Conservation (phyloP, 345 rosid genomes). For the Anastatica hierochuntica region DNA sequence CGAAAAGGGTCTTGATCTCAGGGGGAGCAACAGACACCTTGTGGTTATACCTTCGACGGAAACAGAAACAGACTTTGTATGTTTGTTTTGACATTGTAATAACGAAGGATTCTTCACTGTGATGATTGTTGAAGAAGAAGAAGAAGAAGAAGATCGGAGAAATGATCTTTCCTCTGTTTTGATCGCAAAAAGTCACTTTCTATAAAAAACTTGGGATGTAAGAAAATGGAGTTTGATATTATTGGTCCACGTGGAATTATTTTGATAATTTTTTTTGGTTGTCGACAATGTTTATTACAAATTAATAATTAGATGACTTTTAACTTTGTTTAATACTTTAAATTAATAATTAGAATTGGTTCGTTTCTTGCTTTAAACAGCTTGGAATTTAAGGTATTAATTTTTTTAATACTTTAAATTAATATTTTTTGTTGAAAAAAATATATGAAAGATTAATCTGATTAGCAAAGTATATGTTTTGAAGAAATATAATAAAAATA, state of each 20-base stretch:
- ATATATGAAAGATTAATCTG: no score
- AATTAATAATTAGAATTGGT: no score
- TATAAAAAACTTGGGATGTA: conserved; percentile 13
- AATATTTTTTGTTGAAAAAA: no score
- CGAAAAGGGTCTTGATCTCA: conserved; percentile 46
- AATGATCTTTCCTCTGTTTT: not conserved
- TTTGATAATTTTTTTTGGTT: not conserved
- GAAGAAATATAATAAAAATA: no score
- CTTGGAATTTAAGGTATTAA: no score
- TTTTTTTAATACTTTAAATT: no score
- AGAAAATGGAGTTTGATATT: not conserved
- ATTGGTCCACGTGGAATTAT: not conserved
- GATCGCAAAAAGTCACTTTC: not conserved
- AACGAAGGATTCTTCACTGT: not conserved
- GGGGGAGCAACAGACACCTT: conserved; percentile 51
- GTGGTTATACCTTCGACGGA: conserved; percentile 40
- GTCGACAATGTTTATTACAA: no score
- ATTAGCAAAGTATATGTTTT: no score
- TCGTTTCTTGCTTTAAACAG: no score
- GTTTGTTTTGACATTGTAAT: conserved; percentile 50
- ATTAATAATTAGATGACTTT: no score
- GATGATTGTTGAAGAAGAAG: conserved; percentile 4
- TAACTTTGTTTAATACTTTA: no score
- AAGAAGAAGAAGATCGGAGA: not conserved
- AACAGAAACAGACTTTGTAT: conserved; percentile 54